Evolutionary conservation across 129 eudicot genomes (phyloP).

Genomic region (Kitagawia praeruptora): DNA sequence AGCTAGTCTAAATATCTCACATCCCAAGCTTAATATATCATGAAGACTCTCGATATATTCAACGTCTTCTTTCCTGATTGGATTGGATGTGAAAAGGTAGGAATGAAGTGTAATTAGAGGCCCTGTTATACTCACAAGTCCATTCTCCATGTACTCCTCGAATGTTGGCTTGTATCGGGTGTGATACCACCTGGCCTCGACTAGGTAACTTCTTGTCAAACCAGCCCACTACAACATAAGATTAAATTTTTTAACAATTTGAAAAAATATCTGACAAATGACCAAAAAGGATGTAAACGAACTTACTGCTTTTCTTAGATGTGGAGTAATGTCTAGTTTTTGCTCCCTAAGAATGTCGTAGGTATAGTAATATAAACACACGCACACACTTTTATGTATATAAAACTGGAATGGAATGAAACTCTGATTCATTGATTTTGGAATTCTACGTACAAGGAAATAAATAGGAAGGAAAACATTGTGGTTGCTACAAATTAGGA

Average conservation of each 20-base stretch:
- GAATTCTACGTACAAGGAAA: too few relatives aligned
- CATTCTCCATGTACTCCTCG: background rate
- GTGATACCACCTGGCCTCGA: conserved; percentile 38
- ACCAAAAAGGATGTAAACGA: background rate
- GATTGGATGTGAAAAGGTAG: background rate
- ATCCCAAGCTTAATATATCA: background rate
- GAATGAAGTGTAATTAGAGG: background rate
- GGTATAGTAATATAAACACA: too few relatives aligned
- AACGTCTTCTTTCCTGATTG: background rate
- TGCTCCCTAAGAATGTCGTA: conserved; percentile 29
- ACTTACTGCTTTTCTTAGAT: conserved; percentile 25
- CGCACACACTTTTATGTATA: too few relatives aligned
- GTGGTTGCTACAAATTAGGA: too few relatives aligned
- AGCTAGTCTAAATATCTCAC: background rate
- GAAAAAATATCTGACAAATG: too few relatives aligned
- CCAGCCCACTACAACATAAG: conserved; percentile 37
- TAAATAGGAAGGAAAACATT: too few relatives aligned
- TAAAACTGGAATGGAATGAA: too few relatives aligned
- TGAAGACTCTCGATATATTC: background rate
- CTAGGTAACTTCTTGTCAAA: conserved; percentile 36
- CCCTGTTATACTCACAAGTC: background rate
- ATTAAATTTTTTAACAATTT: too few relatives aligned
- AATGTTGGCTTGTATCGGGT: background rate
- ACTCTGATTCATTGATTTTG: too few relatives aligned
- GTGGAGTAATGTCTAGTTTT: conserved; percentile 26